A percentile compares a stretch with the other conserved stretches of the same genome.
These are phyloP conservation scores for Aurantiochytrium sp. DNA, from an alignment of 108 stramenopile genomes.

Conservation along the genomic window DNA sequence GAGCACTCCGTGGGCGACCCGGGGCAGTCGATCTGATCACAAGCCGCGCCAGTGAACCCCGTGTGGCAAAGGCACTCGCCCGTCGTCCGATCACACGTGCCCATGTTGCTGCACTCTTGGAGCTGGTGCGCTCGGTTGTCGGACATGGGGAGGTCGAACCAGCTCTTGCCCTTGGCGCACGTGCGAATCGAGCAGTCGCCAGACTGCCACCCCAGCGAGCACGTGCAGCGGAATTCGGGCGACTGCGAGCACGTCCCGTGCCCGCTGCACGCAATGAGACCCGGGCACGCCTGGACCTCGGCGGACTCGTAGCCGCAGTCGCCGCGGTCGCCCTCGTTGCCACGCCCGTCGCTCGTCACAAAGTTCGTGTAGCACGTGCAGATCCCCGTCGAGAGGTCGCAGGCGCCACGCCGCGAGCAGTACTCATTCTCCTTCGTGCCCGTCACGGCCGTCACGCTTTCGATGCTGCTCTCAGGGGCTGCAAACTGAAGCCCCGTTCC, in stretches of 20 bases:
- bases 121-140: conserved; percentile 39
- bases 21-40: conserved; percentile 44
- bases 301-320: conserved; percentile 1
- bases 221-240: conserved; percentile 38
- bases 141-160: conserved; percentile 46
- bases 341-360: conserved; percentile 47
- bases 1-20: conserved; percentile 49
- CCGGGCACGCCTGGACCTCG: conserved; percentile 17
- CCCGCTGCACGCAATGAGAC: conserved; percentile 32
- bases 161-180: conserved; percentile 52
- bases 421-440: conserved; percentile 50
- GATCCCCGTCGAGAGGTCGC: conserved; percentile 36
- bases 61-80: conserved; percentile 45
- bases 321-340: conserved; percentile 44
- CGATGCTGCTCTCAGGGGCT: not conserved
- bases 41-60: conserved; percentile 50
- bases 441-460: not conserved
- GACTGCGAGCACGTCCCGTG: conserved; percentile 55
- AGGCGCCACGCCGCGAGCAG: conserved; percentile 51
- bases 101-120: conserved; percentile 49
- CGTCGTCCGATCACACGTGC: conserved; percentile 44
- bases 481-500: not conserved
- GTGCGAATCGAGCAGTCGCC: conserved; percentile 33
- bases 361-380: conserved; percentile 42
- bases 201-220: not conserved